A percentile compares a stretch with the other conserved stretches of the same genome.
Evolutionary conservation across 768 basidiomycete genomes (phyloP).

Genomic region (Dendrothele bispora): DNA sequence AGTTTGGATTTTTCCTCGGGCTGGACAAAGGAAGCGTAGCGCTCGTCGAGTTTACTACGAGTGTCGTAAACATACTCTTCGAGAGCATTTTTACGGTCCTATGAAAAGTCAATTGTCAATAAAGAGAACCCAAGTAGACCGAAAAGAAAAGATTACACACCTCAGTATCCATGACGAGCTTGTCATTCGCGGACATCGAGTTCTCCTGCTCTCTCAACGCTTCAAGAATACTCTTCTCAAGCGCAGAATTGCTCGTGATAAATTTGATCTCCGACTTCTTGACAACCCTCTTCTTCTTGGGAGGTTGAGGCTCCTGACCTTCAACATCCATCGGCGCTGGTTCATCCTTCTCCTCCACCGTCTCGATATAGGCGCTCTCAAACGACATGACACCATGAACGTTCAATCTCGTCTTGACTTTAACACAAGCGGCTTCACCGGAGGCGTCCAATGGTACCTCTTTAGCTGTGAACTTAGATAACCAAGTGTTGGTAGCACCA

Average conservation of each 20-base stretch:
- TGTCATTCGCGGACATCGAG: constrained; percentile 87
- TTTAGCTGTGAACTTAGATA: constrained; percentile 82
- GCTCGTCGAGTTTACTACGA: constrained; percentile 87
- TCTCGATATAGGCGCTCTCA: constrained; percentile 83
- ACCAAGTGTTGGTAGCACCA: constrained; percentile 80
- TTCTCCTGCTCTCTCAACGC: constrained; percentile 77
- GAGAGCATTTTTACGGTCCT: constrained; percentile 98
- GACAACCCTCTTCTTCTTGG: constrained; percentile 85
- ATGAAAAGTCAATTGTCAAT: not conserved
- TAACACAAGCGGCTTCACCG: constrained; percentile 80
- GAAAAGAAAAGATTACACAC: constrained; percentile 39
- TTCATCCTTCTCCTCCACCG: constrained; percentile 78
- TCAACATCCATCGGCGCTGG: constrained; percentile 28
- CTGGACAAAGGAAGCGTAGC: constrained; percentile 77
- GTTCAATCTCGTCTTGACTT: constrained; percentile 90
- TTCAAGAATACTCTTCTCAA: constrained; percentile 69
- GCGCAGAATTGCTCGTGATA: constrained; percentile 58
- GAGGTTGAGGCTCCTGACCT: constrained; percentile 41
- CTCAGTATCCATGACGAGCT: constrained; percentile 97
- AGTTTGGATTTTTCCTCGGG: constrained; percentile 77
- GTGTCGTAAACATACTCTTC: constrained; percentile 99
- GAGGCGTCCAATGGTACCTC: constrained; percentile 63
- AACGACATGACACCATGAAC: constrained; percentile 85
- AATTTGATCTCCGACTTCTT: constrained; percentile 84
- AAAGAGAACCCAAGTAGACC: not conserved